A percentile compares a stretch with the other conserved stretches of the same genome.
Conservation (phyloP, 2,329 filamentous ascomycete species). For the Sarocladium oryzae region DNA sequence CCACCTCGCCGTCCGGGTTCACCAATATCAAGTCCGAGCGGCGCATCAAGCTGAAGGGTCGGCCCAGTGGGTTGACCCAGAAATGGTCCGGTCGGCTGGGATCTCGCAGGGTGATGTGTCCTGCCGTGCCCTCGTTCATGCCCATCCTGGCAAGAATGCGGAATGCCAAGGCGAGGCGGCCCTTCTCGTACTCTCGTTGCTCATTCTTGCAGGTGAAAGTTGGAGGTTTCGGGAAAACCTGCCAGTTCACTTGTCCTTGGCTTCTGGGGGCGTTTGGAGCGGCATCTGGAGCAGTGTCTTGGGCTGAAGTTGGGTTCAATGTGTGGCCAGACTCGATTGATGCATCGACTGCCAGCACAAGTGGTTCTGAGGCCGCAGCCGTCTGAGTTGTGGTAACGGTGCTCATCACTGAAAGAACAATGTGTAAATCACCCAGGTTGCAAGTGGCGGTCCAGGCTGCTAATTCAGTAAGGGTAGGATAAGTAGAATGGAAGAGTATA, state of each 20-base stretch:
- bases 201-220: slow-evolving; percentile 15
- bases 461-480: too few relatives aligned
- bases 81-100: slow-evolving; percentile 53
- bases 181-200: slow-evolving; percentile 30
- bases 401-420: neutral
- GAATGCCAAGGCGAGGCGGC: slow-evolving; percentile 61
- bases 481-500: too few relatives aligned
- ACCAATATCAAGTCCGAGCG: slow-evolving; percentile 66
- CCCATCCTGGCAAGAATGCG: slow-evolving; percentile 59
- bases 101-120: slow-evolving; percentile 60
- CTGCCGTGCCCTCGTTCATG: slow-evolving; percentile 62
- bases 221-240: slow-evolving; percentile 16
- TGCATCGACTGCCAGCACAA: neutral
- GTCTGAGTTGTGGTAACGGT: neutral
- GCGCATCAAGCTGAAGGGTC: slow-evolving; percentile 59
- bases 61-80: slow-evolving; percentile 59
- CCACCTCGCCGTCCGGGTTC: slow-evolving; percentile 51
- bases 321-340: neutral
- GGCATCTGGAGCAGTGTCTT: neutral
- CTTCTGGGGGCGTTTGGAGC: neutral
- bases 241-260: neutral
- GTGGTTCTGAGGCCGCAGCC: neutral
- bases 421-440: too few relatives aligned
- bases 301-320: neutral
- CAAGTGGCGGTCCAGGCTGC: too few relatives aligned